Conservation (phyloP, 148 eudicot species). For the Nepenthes mirabilis region DNA sequence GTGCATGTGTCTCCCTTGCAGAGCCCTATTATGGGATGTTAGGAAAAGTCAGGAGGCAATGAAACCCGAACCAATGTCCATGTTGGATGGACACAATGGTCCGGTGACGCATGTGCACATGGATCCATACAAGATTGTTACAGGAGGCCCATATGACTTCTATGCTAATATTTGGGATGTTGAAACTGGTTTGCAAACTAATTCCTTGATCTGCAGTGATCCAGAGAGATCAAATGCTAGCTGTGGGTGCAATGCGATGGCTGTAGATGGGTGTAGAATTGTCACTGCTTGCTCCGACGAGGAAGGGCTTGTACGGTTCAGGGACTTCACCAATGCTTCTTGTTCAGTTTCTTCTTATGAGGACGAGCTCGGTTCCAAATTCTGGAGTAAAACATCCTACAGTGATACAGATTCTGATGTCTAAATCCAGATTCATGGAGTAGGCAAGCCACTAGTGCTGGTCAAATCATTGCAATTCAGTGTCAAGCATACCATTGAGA, state of each 20-base stretch:
- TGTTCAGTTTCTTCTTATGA: conserved; percentile 13
- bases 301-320: conserved; percentile 26
- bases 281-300: conserved; percentile 32
- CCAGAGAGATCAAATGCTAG: conserved; percentile 2
- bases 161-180: conserved; percentile 42
- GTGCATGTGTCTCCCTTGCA: conserved; percentile 15
- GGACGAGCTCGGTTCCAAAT: conserved; percentile 27
- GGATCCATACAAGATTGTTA: conserved; percentile 57
- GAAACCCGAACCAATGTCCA: conserved; percentile 21
- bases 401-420: conserved; percentile 28
- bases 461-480: no score
- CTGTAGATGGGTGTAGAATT: conserved; percentile 43
- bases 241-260: conserved; percentile 31
- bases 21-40: conserved; percentile 66
- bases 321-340: conserved; percentile 44
- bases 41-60: conserved; percentile 29
- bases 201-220: conserved; percentile 23
- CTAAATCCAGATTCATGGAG: background rate
- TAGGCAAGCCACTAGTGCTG: no score
- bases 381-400: conserved; percentile 28
- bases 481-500: no score
- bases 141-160: conserved; percentile 37
- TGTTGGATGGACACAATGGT: conserved; percentile 48
- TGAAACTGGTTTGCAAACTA: conserved; percentile 29
- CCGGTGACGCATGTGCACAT: conserved; percentile 43